Conservation (phyloP, 2,329 filamentous ascomycete genomes). For the Fusarium protoensiforme region DNA sequence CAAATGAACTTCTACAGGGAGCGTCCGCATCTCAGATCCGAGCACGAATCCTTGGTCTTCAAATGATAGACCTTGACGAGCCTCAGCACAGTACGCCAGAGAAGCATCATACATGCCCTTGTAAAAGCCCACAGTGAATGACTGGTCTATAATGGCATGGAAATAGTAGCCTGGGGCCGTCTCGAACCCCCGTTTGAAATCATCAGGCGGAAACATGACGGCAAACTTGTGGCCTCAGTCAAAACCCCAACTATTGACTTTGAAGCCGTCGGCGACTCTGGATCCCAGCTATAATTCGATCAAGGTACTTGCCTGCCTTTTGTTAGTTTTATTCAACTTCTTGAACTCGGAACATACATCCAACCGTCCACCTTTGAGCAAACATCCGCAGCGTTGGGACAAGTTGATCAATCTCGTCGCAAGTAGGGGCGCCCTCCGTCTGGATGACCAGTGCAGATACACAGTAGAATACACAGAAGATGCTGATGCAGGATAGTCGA, state of each 20-base stretch:
- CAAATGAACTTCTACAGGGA: too few relatives aligned
- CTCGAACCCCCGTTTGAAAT: not conserved
- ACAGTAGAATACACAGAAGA: not conserved
- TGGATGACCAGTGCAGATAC: not conserved
- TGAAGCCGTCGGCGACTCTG: not conserved
- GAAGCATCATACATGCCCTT: not conserved
- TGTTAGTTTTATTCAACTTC: not conserved
- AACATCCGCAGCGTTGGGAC: not conserved
- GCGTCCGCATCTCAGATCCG: not conserved
- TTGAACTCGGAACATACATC: not conserved
- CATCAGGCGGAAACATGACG: not conserved
- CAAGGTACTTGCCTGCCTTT: not conserved
- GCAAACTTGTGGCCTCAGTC: not conserved
- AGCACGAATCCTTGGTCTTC: not conserved
- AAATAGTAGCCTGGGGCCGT: not conserved
- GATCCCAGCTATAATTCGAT: not conserved
- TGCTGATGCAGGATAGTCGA: not conserved
- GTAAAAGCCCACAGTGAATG: not conserved
- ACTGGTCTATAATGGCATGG: not conserved
- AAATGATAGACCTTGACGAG: not conserved
- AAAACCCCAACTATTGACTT: not conserved
- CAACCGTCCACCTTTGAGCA: not conserved
- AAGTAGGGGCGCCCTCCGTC: fast-evolving
- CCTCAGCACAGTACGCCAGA: not conserved
- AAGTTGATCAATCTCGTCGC: not conserved